Evolutionary conservation across 306 rosid species (phyloP).

Genomic region (Prunus salicina): DNA sequence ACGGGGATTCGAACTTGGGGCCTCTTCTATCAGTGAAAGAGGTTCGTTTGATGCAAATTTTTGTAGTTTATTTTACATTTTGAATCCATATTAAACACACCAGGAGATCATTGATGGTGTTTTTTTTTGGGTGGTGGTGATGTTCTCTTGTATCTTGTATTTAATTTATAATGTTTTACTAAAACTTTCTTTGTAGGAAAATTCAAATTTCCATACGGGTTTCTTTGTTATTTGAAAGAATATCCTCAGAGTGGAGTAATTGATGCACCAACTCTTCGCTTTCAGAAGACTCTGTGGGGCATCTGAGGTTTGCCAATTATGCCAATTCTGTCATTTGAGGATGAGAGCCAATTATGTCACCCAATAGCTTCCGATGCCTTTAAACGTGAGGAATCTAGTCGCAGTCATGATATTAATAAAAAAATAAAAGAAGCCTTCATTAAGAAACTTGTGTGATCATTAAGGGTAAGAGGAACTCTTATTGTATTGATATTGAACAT

Average conservation of each 20-base stretch:
- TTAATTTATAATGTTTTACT: too few species aligned
- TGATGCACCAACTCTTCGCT: background rate
- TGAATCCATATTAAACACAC: background rate
- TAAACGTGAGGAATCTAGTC: background rate
- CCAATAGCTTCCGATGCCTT: background rate
- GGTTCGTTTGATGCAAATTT: background rate
- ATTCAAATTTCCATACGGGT: background rate
- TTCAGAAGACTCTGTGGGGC: background rate
- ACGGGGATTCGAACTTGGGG: too few species aligned
- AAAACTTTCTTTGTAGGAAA: background rate
- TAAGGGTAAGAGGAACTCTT: background rate
- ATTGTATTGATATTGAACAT: too few species aligned
- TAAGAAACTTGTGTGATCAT: background rate
- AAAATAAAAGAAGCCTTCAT: background rate
- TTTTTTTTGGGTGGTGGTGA: background rate
- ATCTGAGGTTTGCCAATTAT: background rate
- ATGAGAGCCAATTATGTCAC: background rate
- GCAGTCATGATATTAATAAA: background rate
- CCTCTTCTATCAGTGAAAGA: background rate
- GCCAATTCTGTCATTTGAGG: background rate
- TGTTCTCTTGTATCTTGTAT: too few species aligned
- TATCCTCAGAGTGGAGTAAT: background rate
- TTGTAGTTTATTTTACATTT: background rate
- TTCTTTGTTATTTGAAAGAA: background rate
- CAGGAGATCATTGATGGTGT: background rate